Percentiles rank a stretch among this genome's conserved stretches.
phyloP scores from a whole-genome alignment of 164 flowering plant genomes.

The Vitis amurensis region DNA sequence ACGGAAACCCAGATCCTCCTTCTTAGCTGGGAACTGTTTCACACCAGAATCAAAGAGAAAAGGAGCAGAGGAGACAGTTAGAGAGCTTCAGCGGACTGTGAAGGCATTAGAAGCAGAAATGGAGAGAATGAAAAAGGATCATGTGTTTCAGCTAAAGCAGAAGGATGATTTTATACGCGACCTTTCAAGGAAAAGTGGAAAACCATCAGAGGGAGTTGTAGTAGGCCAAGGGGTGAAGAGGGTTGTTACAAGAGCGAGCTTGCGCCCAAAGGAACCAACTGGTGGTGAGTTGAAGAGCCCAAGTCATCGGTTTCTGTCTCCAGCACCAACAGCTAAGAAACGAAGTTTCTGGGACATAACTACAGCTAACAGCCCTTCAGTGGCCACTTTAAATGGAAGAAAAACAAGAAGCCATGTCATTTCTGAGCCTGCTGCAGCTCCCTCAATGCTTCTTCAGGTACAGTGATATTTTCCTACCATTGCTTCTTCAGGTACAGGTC shows the following conservation, averaged over 20 bases:
- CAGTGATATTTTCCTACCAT: not conserved
- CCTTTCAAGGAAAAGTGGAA: slow-evolving; percentile 43
- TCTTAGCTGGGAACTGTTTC: slow-evolving; percentile 56
- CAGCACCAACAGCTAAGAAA: slow-evolving; percentile 77
- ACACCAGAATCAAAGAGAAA: slow-evolving; percentile 64
- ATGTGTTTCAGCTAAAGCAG: slow-evolving; percentile 59
- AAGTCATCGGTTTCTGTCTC: slow-evolving; percentile 64
- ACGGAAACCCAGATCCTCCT: slow-evolving; percentile 43
- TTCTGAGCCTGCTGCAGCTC: slow-evolving; percentile 51
- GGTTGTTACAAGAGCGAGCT: slow-evolving; percentile 55
- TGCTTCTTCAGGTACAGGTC: no score
- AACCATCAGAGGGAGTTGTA: slow-evolving; percentile 21
- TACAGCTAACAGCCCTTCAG: slow-evolving; percentile 77
- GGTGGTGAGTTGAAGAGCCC: slow-evolving; percentile 70
- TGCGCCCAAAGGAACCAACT: slow-evolving; percentile 44
- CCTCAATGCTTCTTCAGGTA: slow-evolving; percentile 96
- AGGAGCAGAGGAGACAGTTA: slow-evolving; percentile 47
- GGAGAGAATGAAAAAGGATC: slow-evolving; percentile 70
- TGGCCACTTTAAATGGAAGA: slow-evolving; percentile 53
- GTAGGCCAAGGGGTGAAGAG: slow-evolving; percentile 31
- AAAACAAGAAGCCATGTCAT: slow-evolving; percentile 76
- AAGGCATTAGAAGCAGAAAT: slow-evolving; percentile 64
- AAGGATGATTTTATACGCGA: slow-evolving; percentile 70
- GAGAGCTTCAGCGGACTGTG: slow-evolving; percentile 48
- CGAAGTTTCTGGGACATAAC: slow-evolving; percentile 92